phyloP scores from a whole-genome alignment of 257 asterid species.

The Solanum dulcamara region DNA sequence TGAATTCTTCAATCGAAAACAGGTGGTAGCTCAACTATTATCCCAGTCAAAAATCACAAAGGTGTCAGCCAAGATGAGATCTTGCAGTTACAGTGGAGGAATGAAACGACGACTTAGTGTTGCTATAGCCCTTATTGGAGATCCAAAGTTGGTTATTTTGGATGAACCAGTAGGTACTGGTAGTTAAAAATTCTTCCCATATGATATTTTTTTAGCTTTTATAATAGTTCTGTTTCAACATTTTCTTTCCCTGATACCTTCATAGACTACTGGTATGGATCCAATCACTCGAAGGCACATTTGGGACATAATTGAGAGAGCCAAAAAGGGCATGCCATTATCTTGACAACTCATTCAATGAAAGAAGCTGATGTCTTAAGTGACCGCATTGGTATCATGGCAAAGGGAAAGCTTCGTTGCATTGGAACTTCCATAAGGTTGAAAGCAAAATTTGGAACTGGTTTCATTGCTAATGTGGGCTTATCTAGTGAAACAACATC shows the following conservation, averaged over 20 bases:
- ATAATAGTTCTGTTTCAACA: not conserved
- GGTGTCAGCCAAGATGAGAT: conserved; percentile 59
- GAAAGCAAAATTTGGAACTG: conserved; percentile 80
- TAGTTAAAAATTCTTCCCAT: not conserved
- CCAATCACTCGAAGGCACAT: conserved; percentile 84
- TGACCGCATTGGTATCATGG: conserved; percentile 89
- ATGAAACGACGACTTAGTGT: conserved; percentile 92
- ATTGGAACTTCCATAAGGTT: conserved; percentile 90
- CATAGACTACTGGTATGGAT: conserved; percentile 94
- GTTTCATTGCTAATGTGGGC: conserved; percentile 71
- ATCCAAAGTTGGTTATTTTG: conserved; percentile 71
- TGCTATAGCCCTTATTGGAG: conserved; percentile 83
- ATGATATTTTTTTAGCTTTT: not conserved
- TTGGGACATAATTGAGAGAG: conserved; percentile 85
- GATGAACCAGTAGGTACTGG: conserved; percentile 72
- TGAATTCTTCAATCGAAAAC: conserved; percentile 1
- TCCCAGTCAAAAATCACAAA: conserved; percentile 61
- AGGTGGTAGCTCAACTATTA: conserved; percentile 54
- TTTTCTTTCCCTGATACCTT: not conserved
- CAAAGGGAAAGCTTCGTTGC: conserved; percentile 96
- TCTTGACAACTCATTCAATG: conserved; percentile 94
- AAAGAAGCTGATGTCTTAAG: conserved; percentile 92
- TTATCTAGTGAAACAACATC: conserved; percentile 36
- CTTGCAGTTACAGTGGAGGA: conserved; percentile 91
- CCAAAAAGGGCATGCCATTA: conserved; percentile 82